Conservation (phyloP, 345 rosid species). For the Syzygium oleosum region DNA sequence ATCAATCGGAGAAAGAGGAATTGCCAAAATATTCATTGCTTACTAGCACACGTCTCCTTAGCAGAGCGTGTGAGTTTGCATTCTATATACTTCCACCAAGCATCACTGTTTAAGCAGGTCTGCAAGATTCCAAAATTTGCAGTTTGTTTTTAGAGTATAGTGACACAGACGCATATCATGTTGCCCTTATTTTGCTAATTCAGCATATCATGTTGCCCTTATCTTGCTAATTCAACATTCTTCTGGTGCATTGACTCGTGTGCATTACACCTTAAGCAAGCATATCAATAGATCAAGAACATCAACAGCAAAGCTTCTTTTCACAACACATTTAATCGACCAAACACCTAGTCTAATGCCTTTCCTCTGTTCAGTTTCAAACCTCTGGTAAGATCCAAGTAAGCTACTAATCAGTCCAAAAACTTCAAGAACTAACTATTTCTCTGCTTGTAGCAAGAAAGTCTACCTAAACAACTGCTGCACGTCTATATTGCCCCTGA, state of each 20-base stretch:
- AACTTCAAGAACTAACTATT: not conserved
- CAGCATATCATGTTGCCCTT: not conserved
- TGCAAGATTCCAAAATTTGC: not conserved
- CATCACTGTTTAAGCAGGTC: not conserved
- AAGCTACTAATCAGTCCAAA: not conserved
- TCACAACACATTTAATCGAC: not conserved
- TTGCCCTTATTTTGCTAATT: not conserved
- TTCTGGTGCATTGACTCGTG: not conserved
- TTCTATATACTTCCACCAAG: not conserved
- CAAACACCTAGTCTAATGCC: not conserved
- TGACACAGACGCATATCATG: not conserved
- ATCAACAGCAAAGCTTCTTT: not conserved
- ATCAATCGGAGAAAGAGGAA: not conserved
- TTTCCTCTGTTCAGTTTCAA: not conserved
- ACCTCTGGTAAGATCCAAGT: not conserved
- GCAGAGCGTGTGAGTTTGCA: not conserved
- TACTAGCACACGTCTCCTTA: not conserved
- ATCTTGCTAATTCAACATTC: not conserved
- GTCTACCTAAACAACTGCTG: not conserved
- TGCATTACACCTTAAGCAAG: not conserved
- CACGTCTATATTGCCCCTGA: not conserved
- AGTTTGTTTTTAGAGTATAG: not conserved
- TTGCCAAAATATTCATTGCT: not conserved
- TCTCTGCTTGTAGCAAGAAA: not conserved
- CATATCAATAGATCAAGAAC: not conserved